phyloP scores from a whole-genome alignment of 352 stramenopile species.

The Phytopythium oedochilum region DNA sequence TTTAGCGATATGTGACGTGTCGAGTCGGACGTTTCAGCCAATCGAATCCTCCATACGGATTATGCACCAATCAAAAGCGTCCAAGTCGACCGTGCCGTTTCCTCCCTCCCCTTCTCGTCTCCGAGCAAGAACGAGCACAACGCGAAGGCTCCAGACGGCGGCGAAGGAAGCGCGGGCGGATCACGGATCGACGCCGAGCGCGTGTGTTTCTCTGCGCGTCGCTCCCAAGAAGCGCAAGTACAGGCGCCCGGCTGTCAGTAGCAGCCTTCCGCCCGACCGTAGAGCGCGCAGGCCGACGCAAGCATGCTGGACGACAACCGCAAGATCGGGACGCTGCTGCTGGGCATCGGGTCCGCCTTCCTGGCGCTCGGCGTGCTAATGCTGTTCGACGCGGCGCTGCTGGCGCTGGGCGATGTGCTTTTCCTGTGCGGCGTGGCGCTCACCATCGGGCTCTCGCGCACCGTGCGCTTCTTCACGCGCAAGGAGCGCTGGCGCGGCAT shows the following conservation, averaged over 20 bases:
- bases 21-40: slow-evolving; percentile 7
- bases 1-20: background rate
- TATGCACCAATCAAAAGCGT: slow-evolving; percentile 25
- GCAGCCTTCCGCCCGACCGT: no score
- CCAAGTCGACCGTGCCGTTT: slow-evolving; percentile 9
- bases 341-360: slow-evolving; percentile 91
- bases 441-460: slow-evolving; percentile 92
- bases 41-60: background rate
- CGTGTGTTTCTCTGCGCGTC: background rate
- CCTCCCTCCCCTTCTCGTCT: slow-evolving; percentile 8
- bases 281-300: no score
- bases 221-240: background rate
- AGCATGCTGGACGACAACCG: slow-evolving; percentile 91
- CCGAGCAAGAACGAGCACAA: no score
- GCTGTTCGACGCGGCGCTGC: slow-evolving; percentile 92
- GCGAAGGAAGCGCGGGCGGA: background rate
- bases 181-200: background rate
- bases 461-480: slow-evolving; percentile 93
- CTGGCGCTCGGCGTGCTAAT: slow-evolving; percentile 93
- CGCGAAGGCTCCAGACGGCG: background rate
- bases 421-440: slow-evolving; percentile 92
- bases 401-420: slow-evolving; percentile 92
- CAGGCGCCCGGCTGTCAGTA: background rate
- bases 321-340: slow-evolving; percentile 93
- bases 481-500: slow-evolving; percentile 93